A percentile compares a stretch with the other conserved stretches of the same genome.
These are phyloP conservation scores for Hygrophila difformis DNA, from an alignment of 257 asterid genomes.

Conservation along the genomic window DNA sequence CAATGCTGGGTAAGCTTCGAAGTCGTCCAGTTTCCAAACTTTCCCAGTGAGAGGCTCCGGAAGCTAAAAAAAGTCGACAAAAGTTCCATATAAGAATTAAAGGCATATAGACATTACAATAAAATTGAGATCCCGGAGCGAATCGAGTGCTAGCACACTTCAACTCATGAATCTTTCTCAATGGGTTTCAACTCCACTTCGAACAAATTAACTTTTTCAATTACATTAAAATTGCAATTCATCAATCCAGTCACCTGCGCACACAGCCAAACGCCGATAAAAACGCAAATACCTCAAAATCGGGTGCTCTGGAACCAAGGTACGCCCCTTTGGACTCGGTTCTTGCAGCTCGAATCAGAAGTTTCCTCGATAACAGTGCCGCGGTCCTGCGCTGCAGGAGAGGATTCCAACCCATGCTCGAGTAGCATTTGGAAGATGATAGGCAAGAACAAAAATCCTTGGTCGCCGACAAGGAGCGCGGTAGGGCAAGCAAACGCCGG, in stretches of 20 bases:
- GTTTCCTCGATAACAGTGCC: conserved; percentile 32
- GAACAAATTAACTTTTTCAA: not conserved
- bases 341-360: conserved; percentile 72
- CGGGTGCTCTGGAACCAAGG: conserved; percentile 78
- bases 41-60: conserved; percentile 85
- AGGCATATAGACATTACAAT: not conserved
- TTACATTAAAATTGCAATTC: not conserved
- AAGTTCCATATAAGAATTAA: not conserved
- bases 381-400: conserved; percentile 22
- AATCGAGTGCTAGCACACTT: too few relatives aligned
- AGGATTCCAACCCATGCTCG: conserved; percentile 26
- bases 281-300: conserved; percentile 86
- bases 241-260: not conserved
- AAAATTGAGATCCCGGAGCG: not conserved
- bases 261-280: too few relatives aligned
- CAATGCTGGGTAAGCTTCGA: conserved; percentile 72
- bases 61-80: conserved; percentile 44
- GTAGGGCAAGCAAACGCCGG: conserved; percentile 17
- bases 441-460: conserved; percentile 11
- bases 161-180: not conserved
- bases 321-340: conserved; percentile 56
- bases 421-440: conserved; percentile 29
- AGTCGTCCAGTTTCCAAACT: conserved; percentile 68
- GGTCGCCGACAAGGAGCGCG: conserved; percentile 15
- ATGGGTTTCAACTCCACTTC: conserved; percentile 3